Evolutionary conservation across 2,329 filamentous ascomycete genomes (phyloP).

Genomic region (Fusarium falciforme): DNA sequence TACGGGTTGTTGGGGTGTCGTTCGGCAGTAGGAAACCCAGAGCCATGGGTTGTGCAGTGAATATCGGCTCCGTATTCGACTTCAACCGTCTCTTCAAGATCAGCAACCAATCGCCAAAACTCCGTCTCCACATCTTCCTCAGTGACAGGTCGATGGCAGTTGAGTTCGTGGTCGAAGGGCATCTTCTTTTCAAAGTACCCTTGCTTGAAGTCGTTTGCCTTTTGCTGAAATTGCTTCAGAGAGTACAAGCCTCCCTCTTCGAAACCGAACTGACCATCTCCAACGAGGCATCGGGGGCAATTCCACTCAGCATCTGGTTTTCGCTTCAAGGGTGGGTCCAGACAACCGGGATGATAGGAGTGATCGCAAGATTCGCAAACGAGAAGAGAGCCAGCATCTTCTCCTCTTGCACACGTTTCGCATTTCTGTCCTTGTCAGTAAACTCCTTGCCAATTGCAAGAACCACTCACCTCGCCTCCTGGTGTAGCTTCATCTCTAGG

Average conservation of each 20-base stretch:
- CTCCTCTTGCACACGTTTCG: conserved; percentile 84
- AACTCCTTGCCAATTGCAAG: conserved; percentile 2
- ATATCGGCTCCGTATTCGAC: conserved; percentile 99
- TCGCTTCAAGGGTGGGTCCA: conserved; percentile 84
- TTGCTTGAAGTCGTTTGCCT: conserved; percentile 94
- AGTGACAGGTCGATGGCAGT: conserved; percentile 82
- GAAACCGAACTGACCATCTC: conserved; percentile 96
- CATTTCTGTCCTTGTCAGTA: conserved; percentile 68
- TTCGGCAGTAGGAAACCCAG: conserved; percentile 94
- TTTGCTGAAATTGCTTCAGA: conserved; percentile 94
- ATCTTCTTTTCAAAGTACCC: conserved; percentile 92
- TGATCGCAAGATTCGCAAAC: conserved; percentile 93
- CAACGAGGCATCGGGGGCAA: conserved; percentile 92
- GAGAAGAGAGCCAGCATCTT: conserved; percentile 77
- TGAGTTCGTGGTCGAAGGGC: conserved; percentile 86
- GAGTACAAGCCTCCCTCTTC: conserved; percentile 98
- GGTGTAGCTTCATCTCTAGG: conserved; percentile 63
- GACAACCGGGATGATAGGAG: conserved; percentile 85
- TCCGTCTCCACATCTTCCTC: conserved; percentile 97
- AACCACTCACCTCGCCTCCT: conserved; percentile 54
- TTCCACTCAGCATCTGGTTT: conserved; percentile 93
- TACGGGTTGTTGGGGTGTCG: conserved; percentile 89
- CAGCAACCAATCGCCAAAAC: conserved; percentile 96
- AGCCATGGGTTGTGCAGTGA: conserved; percentile 97
- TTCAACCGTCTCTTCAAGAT: conserved; percentile 93